These are phyloP conservation scores for Aquilaria yunnanensis DNA, from an alignment of 345 rosid genomes.

Conservation along the genomic window DNA sequence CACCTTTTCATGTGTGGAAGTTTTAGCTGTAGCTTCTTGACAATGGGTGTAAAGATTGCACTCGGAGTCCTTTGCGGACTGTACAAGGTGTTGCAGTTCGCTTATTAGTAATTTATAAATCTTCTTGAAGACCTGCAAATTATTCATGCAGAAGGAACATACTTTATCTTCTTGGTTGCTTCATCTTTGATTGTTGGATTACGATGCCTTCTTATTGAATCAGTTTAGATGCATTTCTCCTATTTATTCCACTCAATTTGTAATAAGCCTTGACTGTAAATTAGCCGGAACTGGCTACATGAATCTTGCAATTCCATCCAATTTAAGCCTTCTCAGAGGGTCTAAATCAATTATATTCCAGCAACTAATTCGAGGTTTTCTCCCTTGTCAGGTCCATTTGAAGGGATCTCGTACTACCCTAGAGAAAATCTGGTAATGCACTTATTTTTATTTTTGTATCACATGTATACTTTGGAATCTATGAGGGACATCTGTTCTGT, in stretches of 20 bases:
- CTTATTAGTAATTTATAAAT: not conserved
- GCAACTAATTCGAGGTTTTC: not conserved
- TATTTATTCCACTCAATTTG: not conserved
- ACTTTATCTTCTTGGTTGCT: not conserved
- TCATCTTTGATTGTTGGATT: not conserved
- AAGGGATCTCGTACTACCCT: conserved; percentile 62
- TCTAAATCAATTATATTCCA: conserved; percentile 5
- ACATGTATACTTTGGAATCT: conserved; percentile 1
- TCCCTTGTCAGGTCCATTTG: conserved; percentile 69
- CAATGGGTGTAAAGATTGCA: not conserved
- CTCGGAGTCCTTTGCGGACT: not conserved
- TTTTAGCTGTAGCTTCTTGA: no score
- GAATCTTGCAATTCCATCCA: no score
- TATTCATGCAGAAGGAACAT: no score
- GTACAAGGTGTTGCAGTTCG: not conserved
- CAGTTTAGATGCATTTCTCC: no score
- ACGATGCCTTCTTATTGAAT: not conserved
- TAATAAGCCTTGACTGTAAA: no score
- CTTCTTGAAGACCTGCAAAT: not conserved
- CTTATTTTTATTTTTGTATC: conserved; percentile 8
- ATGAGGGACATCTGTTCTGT: not conserved
- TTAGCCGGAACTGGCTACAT: no score
- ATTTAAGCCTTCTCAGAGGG: no score
- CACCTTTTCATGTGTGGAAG: conserved; percentile 4
- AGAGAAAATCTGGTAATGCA: conserved; percentile 55